Conservation (phyloP, 371 early-diverging fungal species). For the Actinomucor elegans region DNA sequence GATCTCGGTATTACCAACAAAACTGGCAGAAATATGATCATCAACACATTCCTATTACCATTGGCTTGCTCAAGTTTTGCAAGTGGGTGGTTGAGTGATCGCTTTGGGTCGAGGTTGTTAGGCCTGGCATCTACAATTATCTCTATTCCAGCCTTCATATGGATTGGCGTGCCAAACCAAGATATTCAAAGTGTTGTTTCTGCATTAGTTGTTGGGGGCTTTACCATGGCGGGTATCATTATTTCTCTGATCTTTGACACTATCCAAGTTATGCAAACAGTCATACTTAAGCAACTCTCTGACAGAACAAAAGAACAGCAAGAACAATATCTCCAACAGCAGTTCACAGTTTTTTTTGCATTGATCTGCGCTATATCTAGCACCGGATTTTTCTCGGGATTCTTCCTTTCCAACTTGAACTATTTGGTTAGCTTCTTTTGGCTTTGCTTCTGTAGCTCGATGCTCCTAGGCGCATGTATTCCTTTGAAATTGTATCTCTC, state of each 20-base stretch:
- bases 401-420: slow-evolving; percentile 6
- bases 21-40: not conserved
- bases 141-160: slow-evolving; percentile 13
- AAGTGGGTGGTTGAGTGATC: slow-evolving; percentile 6
- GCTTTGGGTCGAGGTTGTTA: slow-evolving; percentile 14
- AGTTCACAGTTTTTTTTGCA: not conserved
- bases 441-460: slow-evolving; percentile 8
- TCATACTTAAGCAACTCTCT: not conserved
- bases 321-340: not conserved
- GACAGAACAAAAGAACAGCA: not conserved
- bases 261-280: not conserved
- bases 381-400: slow-evolving; percentile 8
- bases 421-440: slow-evolving; percentile 6
- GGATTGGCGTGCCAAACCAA: slow-evolving; percentile 17
- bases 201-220: slow-evolving; percentile 4
- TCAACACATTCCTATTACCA: slow-evolving; percentile 9
- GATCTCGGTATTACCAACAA: not conserved
- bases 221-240: not conserved
- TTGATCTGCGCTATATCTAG: not conserved
- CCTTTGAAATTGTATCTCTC: not conserved
- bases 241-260: not conserved
- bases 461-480: slow-evolving; percentile 1
- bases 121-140: slow-evolving; percentile 6
- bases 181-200: slow-evolving; percentile 10
- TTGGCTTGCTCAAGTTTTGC: not conserved